phyloP scores from a whole-genome alignment of 148 eudicot genomes.

The Drosera capensis region DNA sequence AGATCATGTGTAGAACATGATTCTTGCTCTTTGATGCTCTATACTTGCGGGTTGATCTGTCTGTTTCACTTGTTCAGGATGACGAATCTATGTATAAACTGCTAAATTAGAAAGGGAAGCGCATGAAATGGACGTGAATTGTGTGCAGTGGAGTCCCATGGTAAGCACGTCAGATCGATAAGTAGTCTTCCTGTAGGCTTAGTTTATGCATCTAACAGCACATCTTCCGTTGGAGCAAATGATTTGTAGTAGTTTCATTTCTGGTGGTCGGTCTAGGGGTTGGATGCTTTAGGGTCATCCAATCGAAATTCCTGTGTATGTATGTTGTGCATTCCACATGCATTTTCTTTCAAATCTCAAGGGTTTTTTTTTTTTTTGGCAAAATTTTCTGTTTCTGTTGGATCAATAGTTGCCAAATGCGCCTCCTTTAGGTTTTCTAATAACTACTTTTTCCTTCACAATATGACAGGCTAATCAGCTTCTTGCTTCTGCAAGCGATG shows the following conservation, averaged over 20 bases:
- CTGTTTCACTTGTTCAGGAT: slow-evolving; percentile 14
- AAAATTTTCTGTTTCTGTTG: too few species aligned
- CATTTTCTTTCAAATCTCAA: too few species aligned
- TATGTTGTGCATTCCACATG: too few species aligned
- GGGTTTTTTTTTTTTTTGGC: too few species aligned
- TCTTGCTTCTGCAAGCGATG: slow-evolving; percentile 84
- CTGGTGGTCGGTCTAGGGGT: too few species aligned
- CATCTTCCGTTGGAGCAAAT: background rate
- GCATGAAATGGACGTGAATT: slow-evolving; percentile 55
- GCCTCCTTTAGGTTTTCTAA: too few species aligned
- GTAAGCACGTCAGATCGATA: slow-evolving; percentile 10
- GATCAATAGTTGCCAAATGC: background rate
- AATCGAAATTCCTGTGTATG: too few species aligned
- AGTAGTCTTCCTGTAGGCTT: background rate
- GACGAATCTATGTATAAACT: slow-evolving; percentile 39
- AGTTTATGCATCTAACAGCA: background rate
- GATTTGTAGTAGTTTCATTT: too few species aligned
- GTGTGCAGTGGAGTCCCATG: slow-evolving; percentile 46
- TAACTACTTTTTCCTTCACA: background rate
- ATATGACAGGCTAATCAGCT: slow-evolving; percentile 34
- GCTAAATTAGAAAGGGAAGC: slow-evolving; percentile 47
- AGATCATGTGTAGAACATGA: background rate
- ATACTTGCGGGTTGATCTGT: background rate
- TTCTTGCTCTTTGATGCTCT: background rate
- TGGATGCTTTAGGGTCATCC: too few species aligned